Evolutionary conservation across 1,284 basidiomycete species (phyloP).

Genomic region (Microbotryomycetes sp.): DNA sequence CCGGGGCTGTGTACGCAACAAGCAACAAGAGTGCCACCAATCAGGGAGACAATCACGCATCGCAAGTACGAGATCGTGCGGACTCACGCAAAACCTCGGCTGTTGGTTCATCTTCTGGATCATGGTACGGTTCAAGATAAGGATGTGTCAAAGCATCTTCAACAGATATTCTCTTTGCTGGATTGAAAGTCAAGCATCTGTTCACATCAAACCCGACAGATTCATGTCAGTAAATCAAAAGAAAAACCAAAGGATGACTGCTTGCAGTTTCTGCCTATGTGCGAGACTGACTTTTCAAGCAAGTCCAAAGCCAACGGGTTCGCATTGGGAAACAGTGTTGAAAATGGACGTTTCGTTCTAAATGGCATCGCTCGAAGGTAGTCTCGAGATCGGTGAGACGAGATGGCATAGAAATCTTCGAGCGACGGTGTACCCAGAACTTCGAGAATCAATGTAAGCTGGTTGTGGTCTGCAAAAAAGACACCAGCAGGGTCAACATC

Average conservation of each 20-base stretch:
- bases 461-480: conserved; percentile 43
- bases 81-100: conserved; percentile 27
- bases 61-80: conserved; percentile 41
- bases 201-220: background rate
- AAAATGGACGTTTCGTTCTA: conserved; percentile 73
- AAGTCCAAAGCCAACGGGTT: conserved; percentile 84
- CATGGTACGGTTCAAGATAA: conserved; percentile 37
- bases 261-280: conserved; percentile 16
- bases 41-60: conserved; percentile 12
- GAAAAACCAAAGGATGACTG: background rate
- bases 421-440: conserved; percentile 54
- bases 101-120: conserved; percentile 35
- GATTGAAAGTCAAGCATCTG: conserved; percentile 38
- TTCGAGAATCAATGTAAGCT: conserved; percentile 54
- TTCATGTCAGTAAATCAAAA: background rate
- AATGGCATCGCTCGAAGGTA: conserved; percentile 91
- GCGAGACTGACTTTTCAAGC: conserved; percentile 80
- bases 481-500: background rate
- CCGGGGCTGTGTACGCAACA: conserved; percentile 67
- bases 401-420: conserved; percentile 60
- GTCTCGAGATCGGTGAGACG: conserved; percentile 73
- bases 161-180: conserved; percentile 38
- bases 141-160: conserved; percentile 37
- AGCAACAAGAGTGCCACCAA: no score
- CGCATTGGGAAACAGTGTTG: conserved; percentile 60